These are phyloP conservation scores for Pseudogymnoascus sp. DNA, from an alignment of 2,329 filamentous ascomycete species.

Conservation along the genomic window DNA sequence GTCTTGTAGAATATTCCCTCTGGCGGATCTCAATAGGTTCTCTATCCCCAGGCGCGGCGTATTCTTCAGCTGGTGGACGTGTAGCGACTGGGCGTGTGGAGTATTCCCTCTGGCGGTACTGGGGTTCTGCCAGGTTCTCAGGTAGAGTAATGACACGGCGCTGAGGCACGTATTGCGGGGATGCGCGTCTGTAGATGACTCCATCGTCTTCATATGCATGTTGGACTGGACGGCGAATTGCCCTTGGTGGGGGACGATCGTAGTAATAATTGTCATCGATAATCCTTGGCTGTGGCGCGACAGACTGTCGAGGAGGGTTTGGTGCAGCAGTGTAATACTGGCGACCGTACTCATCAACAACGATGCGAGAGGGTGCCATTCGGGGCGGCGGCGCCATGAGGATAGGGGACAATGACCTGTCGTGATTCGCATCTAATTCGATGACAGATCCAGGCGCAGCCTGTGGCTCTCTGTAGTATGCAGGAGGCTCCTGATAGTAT, in stretches of 20 bases:
- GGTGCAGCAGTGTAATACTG: constrained; percentile 59
- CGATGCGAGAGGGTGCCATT: constrained; percentile 49
- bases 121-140: constrained; percentile 42
- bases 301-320: constrained; percentile 39
- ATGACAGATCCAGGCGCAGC: constrained; percentile 38
- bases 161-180: constrained; percentile 42
- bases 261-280: constrained; percentile 52
- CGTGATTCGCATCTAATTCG: constrained; percentile 40
- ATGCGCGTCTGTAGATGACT: constrained; percentile 40
- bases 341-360: constrained; percentile 76
- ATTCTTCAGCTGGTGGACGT: constrained; percentile 35
- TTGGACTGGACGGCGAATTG: constrained; percentile 21
- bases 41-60: constrained; percentile 36
- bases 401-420: constrained; percentile 41
- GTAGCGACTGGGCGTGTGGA: constrained; percentile 38
- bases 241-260: constrained; percentile 41
- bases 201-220: constrained; percentile 42
- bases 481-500: constrained; percentile 24
- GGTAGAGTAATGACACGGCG: constrained; percentile 54
- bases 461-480: constrained; percentile 37
- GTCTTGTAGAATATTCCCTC: not conserved
- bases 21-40: constrained; percentile 13
- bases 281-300: constrained; percentile 39
- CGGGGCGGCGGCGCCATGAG: constrained; percentile 39
- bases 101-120: constrained; percentile 50